Evolutionary conservation across 257 asterid species (phyloP).

Genomic region (Solanum tacnaense): DNA sequence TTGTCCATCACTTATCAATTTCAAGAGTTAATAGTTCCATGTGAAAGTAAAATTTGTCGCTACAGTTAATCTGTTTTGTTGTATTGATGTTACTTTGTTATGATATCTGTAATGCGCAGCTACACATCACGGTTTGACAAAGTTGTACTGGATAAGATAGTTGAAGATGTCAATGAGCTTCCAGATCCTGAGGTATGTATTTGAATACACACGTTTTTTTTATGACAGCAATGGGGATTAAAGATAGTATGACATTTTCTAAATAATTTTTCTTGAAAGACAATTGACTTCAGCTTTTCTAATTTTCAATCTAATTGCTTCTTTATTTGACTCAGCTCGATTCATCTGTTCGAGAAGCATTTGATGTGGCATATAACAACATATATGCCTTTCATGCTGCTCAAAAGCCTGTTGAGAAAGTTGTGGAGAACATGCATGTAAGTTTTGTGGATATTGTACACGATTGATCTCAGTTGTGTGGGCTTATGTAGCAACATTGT

Average conservation of each 20-base stretch:
- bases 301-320: not conserved
- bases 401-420: slow-evolving; percentile 75
- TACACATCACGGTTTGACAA: slow-evolving; percentile 76
- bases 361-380: slow-evolving; percentile 88
- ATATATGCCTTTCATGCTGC: slow-evolving; percentile 84
- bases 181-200: slow-evolving; percentile 74
- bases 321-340: slow-evolving; percentile 50
- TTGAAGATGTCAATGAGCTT: slow-evolving; percentile 64
- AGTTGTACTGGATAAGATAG: slow-evolving; percentile 59
- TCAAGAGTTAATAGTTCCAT: not conserved
- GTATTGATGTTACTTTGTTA: not conserved
- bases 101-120: slow-evolving; percentile 27
- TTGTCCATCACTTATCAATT: not conserved
- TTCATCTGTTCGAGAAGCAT: slow-evolving; percentile 71
- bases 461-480: not conserved
- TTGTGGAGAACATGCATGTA: slow-evolving; percentile 86
- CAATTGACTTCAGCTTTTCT: not conserved
- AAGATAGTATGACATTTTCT: not conserved
- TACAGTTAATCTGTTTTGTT: not conserved
- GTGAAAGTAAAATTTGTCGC: not conserved
- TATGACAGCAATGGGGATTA: not conserved
- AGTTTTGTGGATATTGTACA: slow-evolving; percentile 9
- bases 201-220: not conserved
- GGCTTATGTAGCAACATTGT: not conserved
- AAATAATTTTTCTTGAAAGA: not conserved